Evolutionary conservation across 2,329 filamentous ascomycete genomes (phyloP).

Genomic region (Xylariaceae sp.): DNA sequence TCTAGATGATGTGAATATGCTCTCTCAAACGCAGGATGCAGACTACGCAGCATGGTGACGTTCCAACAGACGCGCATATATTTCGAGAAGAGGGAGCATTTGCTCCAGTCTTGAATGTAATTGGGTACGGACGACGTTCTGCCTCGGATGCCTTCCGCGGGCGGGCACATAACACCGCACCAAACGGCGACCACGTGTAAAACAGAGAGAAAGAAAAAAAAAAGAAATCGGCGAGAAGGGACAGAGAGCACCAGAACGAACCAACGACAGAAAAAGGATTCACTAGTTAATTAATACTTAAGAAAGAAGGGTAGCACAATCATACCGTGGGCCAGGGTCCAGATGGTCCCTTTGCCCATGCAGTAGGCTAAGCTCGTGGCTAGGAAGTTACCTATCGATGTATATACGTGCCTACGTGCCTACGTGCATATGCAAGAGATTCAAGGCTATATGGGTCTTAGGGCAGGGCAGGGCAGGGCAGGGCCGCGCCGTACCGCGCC

Average conservation of each 20-base stretch:
- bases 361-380: not conserved
- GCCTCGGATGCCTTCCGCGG: not conserved
- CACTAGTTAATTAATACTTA: not conserved
- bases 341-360: not conserved
- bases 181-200: not conserved
- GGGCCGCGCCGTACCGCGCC: not conserved
- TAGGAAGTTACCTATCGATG: not conserved
- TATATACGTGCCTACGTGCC: not conserved
- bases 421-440: constrained; percentile 1
- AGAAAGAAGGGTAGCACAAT: not conserved
- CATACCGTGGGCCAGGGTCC: not conserved
- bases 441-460: no score
- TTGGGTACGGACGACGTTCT: no score
- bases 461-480: no score
- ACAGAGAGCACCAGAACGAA: not conserved
- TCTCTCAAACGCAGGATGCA: no score
- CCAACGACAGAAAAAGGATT: not conserved
- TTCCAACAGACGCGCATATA: no score
- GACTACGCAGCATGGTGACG: no score
- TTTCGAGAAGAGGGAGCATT: no score
- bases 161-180: not conserved
- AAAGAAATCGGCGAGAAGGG: no score
- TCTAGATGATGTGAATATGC: no score
- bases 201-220: no score
- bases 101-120: no score